These are phyloP conservation scores for Aspergillus niger DNA, from an alignment of 2,329 filamentous ascomycete genomes.

Conservation along the genomic window DNA sequence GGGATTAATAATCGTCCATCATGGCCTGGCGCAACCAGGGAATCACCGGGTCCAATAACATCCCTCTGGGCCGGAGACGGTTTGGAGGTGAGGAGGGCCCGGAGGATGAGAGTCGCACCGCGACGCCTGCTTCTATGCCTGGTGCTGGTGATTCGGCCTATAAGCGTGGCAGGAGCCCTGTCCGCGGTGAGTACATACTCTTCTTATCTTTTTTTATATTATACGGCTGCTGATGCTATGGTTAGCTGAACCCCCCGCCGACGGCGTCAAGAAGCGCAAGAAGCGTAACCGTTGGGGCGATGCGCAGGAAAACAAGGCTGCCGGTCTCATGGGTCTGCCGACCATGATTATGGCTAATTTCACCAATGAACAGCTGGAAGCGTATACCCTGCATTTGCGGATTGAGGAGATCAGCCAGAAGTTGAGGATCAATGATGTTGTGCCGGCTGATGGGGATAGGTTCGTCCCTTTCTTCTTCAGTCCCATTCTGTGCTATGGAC, in stretches of 20 bases:
- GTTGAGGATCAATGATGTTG: constrained; percentile 97
- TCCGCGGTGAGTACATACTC: constrained; percentile 63
- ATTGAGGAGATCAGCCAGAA: constrained; percentile 99
- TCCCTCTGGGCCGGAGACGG: constrained; percentile 83
- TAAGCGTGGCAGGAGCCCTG: constrained; percentile 92
- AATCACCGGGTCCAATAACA: constrained; percentile 97
- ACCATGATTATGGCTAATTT: constrained; percentile 97
- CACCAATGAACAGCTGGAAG: constrained; percentile 97
- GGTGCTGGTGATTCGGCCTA: constrained; percentile 52
- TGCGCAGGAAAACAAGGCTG: constrained; percentile 96
- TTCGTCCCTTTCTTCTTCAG: constrained; percentile 48
- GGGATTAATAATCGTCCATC: neutral
- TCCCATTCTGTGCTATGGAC: constrained; percentile 18
- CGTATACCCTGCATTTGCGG: constrained; percentile 91
- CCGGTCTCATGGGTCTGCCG: constrained; percentile 93
- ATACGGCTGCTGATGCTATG: constrained; percentile 28
- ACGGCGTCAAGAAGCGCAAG: constrained; percentile 87
- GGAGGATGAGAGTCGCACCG: constrained; percentile 49
- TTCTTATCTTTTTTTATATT: neutral
- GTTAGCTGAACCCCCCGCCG: constrained; percentile 55
- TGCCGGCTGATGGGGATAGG: constrained; percentile 94
- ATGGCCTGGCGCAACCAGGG: constrained; percentile 72
- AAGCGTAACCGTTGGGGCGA: constrained; percentile 99
- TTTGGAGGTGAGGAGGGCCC: constrained; percentile 68
- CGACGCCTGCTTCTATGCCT: constrained; percentile 49